Conservation (phyloP, 139 green algal species). For the Chlorella ohadii region DNA sequence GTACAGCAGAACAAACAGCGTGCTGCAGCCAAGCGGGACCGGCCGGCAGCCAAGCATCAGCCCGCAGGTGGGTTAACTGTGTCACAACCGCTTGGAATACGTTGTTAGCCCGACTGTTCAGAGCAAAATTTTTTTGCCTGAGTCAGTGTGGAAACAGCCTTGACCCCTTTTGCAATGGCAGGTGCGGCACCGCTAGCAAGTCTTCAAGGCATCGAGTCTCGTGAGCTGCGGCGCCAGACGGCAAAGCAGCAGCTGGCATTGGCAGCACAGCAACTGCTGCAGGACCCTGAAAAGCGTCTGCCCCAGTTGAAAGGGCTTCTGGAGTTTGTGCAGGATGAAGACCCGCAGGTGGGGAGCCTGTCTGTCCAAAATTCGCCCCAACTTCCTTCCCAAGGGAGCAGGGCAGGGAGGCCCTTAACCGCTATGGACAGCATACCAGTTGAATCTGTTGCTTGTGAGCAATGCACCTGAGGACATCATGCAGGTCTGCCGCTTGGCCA, state of each 20-base stretch:
- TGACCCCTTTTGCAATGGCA: too few species aligned
- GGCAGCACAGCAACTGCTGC: slow-evolving; percentile 74
- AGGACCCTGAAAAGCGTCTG: slow-evolving; percentile 73
- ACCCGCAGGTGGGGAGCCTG: slow-evolving; percentile 54
- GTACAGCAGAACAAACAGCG: not conserved
- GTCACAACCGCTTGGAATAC: not conserved
- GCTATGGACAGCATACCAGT: too few species aligned
- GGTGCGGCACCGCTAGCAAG: not conserved
- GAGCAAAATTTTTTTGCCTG: too few species aligned
- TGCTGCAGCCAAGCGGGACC: too few species aligned
- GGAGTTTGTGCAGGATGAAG: slow-evolving; percentile 42
- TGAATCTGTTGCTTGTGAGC: not conserved
- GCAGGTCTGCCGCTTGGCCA: slow-evolving; percentile 74
- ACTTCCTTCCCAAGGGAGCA: too few species aligned
- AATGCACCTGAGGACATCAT: not conserved
- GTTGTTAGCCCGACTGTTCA: too few species aligned
- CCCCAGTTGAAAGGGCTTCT: slow-evolving; percentile 49
- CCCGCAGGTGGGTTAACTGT: not conserved
- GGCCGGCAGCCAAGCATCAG: not conserved
- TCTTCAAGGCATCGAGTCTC: not conserved
- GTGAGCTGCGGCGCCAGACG: slow-evolving; percentile 43
- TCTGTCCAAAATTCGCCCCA: too few species aligned
- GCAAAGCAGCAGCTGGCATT: slow-evolving; percentile 77
- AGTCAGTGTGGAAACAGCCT: too few species aligned
- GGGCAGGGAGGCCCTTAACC: too few species aligned